phyloP scores from a whole-genome alignment of 345 rosid species.

The Ricinus communis region DNA sequence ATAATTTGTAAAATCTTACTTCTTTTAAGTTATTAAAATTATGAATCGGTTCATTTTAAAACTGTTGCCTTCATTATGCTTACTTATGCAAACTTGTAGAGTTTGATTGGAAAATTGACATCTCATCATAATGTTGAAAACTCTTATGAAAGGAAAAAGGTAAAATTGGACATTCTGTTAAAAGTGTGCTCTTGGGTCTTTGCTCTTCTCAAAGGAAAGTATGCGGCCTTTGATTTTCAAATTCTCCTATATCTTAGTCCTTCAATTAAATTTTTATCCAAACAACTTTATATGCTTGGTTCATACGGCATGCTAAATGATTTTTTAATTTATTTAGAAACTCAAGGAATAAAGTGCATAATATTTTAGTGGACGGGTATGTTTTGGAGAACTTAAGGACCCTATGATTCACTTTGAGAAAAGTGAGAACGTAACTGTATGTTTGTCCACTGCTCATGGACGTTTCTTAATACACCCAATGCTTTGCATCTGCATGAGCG shows the following conservation, averaged over 20 bases:
- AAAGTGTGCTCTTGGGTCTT: neutral
- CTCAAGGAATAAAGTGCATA: neutral
- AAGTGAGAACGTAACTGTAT: neutral
- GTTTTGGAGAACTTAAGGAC: too few species aligned
- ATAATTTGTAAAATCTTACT: conserved; percentile 6
- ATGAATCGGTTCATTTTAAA: neutral
- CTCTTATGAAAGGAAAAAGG: neutral
- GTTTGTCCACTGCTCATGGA: neutral
- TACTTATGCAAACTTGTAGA: neutral
- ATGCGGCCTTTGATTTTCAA: neutral
- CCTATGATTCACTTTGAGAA: neutral
- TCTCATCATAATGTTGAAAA: neutral
- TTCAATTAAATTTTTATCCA: neutral
- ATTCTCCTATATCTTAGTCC: neutral
- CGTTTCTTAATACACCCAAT: neutral
- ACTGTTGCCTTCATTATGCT: neutral
- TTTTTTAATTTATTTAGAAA: too few species aligned
- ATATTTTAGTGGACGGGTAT: neutral
- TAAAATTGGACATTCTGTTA: neutral
- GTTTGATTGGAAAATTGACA: neutral
- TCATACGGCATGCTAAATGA: too few species aligned
- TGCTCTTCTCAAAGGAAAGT: neutral
- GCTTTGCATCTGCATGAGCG: neutral
- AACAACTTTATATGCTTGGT: neutral
- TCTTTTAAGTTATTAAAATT: neutral